These are phyloP conservation scores for Cercophora scortea DNA, from an alignment of 495 filamentous ascomycete species.

Conservation along the genomic window DNA sequence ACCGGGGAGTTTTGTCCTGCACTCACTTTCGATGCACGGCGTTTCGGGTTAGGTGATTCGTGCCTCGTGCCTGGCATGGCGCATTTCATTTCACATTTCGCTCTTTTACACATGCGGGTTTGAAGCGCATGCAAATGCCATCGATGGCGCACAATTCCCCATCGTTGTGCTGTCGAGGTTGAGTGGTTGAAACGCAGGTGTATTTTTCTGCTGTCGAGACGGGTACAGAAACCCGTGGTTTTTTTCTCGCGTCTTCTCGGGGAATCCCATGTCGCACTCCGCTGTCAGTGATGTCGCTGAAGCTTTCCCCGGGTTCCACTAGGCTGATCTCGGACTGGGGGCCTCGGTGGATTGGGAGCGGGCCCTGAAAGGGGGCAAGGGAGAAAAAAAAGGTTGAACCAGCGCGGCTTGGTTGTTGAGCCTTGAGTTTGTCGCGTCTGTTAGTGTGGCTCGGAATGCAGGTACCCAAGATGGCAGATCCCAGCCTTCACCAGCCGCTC, in stretches of 20 bases:
- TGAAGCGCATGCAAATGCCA: too few species aligned
- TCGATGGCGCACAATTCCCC: too few species aligned
- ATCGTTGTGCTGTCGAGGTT: too few species aligned
- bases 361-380: not conserved
- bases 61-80: too few species aligned
- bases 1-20: too few species aligned
- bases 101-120: too few species aligned
- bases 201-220: too few species aligned
- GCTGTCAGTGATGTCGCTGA: not conserved
- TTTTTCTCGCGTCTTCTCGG: not conserved
- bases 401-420: conserved; percentile 19
- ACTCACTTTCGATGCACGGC: too few species aligned
- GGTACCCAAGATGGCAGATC: not conserved
- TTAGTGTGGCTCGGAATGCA: conserved; percentile 5
- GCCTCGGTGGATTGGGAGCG: not conserved
- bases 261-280: not conserved
- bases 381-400: conserved; percentile 17
- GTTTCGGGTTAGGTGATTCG: too few species aligned
- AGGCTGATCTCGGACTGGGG: conserved; percentile 10
- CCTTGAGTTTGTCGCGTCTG: conserved; percentile 4
- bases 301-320: conserved; percentile 21
- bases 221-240: not conserved
- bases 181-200: too few species aligned
- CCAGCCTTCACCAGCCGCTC: too few species aligned
- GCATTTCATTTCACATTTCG: too few species aligned